Evolutionary conservation across 176 grass and related monocot genomes (phyloP).

Genomic region (Pontederia crassipes): DNA sequence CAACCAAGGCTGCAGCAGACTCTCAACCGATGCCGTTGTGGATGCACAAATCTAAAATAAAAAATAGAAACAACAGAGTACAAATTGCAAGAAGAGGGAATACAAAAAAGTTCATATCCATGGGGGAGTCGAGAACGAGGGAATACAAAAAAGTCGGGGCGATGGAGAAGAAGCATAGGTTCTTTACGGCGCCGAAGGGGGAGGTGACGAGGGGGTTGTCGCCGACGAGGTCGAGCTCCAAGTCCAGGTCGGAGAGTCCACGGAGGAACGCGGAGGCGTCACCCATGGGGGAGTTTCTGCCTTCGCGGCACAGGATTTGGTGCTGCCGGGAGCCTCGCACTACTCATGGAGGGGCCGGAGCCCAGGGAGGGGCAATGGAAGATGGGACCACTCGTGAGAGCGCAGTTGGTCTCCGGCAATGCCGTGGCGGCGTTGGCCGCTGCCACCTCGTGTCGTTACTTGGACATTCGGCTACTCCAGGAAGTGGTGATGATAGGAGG

Average conservation of each 20-base stretch:
- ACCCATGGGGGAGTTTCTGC: not conserved
- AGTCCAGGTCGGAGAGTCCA: slow-evolving; percentile 1
- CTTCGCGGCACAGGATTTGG: not conserved
- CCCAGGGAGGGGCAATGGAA: not conserved
- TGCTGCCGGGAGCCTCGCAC: not conserved
- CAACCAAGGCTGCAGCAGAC: too few species aligned
- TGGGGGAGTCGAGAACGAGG: too few species aligned
- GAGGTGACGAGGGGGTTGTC: not conserved
- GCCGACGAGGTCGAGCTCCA: not conserved
- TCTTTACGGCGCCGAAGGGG: not conserved
- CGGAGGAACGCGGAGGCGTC: not conserved
- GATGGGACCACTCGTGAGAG: not conserved
- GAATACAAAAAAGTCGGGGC: too few species aligned
- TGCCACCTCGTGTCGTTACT: not conserved
- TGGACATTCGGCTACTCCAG: not conserved
- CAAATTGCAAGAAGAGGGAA: too few species aligned
- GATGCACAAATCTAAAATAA: too few species aligned
- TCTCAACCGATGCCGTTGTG: too few species aligned
- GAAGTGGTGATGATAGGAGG: too few species aligned
- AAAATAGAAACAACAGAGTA: too few species aligned
- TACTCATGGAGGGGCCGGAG: not conserved
- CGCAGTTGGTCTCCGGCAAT: not conserved
- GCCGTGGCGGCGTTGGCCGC: not conserved
- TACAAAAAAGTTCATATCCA: too few species aligned
- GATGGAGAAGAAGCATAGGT: slow-evolving; percentile 15